Evolutionary conservation across 148 eudicot species (phyloP), one percentile per base, ranked within the genome.

Genomic region (Rhododendron vialii): DNA sequence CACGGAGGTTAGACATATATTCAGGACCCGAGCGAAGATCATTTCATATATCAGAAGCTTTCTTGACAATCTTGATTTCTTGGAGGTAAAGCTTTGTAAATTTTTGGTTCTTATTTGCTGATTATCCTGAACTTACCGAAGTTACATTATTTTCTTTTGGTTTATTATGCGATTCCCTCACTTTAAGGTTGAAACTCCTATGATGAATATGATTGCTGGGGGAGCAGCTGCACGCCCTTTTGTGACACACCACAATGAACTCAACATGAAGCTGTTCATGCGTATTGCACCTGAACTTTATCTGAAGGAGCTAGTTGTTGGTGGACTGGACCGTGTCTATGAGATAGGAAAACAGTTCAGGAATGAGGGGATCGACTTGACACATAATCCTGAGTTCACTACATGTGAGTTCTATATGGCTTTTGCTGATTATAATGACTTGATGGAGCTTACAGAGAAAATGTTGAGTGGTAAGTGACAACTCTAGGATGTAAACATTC

Each of bases 221-320:
- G 99, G 99, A 87, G 99, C 99, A 50, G 95, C 99, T 87, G 99
- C 99, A 26, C 95, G 98, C 24, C 99, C 99, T 78, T 97, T 97
- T 93, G 93, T 92, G 69, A 97, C 98, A 74, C 92, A 94, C 91
- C 99, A 95, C 91, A 97, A 97, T 91, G 99, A 97, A 3, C 90
- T 97, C 65, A 93, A 94, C 86, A 93, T 94, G 98, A 93, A 75
- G 88, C 92, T 95, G 55, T 95, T 28, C 88, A 95, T 96, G 99
- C 95, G 99, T 59, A 93, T 97, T 89, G 98, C 98, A 4, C 99
- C 98, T 30, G 99, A 97, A 87, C 94, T 97, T 57, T 94, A 92
- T 93, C 95, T 97, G 28, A 97, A 97, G 92, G 93, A 97, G 89
- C 91, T 96, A 45, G 94, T 95, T 87, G 98, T 95, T 85, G 98